Base-by-base conservation (phyloP, 139 green algal genomes). In the Nannochloris sp. region DNA sequence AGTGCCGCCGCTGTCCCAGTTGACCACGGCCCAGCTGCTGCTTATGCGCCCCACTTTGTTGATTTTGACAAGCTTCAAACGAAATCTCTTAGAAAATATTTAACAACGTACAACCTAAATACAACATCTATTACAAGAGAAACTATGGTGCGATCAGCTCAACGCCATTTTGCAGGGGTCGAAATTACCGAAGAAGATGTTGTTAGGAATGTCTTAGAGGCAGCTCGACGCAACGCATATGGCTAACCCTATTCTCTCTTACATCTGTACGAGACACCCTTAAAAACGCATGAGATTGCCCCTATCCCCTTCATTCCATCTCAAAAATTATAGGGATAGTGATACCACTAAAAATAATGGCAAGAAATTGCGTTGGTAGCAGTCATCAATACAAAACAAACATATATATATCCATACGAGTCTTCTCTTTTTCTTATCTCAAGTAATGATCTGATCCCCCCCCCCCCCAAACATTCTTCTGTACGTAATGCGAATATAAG, bases 31-130 rank as follows among this genome's bases (percentile, higher is more conserved):
- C 23, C 42, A 51, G 19, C 32, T 32, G 38, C 0, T 38, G 48
- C 24, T 24, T 29, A 7, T 4, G 25, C 4, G 23, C 15, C 38
- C 53, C 64, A 77, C 60, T 60, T 67, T 25, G 67, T 90, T 30
- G 73, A 90, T 57, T 72, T 90, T 33, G 51, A 53, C 47, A 83
- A 81, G 73, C 80, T 90, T 55, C 72, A 90, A 47, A 79, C 61
- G 2, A n/a, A 59, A 6, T 60, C 80, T 5, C 67, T 90, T 44
- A 73, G 65, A 46, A 57, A 73, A 4, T 89, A 85, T 35, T 63
- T 80, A 33, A 51, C 71, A 2, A 58, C 73, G 37, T 80, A 81
- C 57, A 56, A 72, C 33, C 73, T 88, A 51, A 45, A 75, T 1
- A 59, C 46, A 2, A 46, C 65, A 38, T 54, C 74, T 38, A 51